A percentile compares a stretch with the other conserved stretches of the same genome.
Conservation (phyloP, 495 filamentous ascomycete genomes). For the Aspergillus sclerotioniger region DNA sequence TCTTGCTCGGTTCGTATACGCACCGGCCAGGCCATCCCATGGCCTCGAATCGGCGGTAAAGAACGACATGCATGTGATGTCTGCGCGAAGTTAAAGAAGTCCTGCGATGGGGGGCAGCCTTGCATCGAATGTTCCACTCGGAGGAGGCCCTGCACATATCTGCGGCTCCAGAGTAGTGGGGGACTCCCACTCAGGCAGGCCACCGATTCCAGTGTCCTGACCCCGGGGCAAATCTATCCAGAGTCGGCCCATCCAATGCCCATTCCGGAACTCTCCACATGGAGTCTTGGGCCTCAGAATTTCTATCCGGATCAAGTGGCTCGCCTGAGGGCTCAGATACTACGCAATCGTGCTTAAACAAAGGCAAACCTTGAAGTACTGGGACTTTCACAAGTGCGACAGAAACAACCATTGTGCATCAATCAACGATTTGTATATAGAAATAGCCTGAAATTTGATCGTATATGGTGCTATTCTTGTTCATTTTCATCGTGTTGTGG, state of each 20-base stretch:
- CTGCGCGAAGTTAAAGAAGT: conserved; percentile 34
- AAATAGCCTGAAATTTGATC: too few species aligned
- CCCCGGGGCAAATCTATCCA: background rate
- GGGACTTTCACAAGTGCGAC: too few species aligned
- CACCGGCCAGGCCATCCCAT: conserved; percentile 25
- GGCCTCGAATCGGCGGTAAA: conserved; percentile 29
- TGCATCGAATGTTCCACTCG: conserved; percentile 31
- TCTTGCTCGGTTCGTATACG: conserved; percentile 29
- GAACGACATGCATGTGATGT: conserved; percentile 37
- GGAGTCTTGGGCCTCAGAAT: conserved; percentile 27
- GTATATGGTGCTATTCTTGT: too few species aligned
- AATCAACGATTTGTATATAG: too few species aligned
- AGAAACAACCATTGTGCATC: too few species aligned
- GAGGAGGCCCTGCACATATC: conserved; percentile 29
- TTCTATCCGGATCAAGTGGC: conserved; percentile 24
- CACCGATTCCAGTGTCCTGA: conserved; percentile 1
- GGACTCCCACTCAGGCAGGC: background rate
- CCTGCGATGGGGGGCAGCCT: conserved; percentile 29
- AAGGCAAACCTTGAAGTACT: background rate
- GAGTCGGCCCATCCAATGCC: background rate
- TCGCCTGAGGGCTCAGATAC: conserved; percentile 3
- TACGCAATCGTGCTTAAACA: background rate
- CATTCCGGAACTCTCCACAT: conserved; percentile 6
- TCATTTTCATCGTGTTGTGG: too few species aligned
- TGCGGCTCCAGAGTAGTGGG: conserved; percentile 18